phyloP scores from a whole-genome alignment of 257 asterid species.

The Solanum sitiens region DNA sequence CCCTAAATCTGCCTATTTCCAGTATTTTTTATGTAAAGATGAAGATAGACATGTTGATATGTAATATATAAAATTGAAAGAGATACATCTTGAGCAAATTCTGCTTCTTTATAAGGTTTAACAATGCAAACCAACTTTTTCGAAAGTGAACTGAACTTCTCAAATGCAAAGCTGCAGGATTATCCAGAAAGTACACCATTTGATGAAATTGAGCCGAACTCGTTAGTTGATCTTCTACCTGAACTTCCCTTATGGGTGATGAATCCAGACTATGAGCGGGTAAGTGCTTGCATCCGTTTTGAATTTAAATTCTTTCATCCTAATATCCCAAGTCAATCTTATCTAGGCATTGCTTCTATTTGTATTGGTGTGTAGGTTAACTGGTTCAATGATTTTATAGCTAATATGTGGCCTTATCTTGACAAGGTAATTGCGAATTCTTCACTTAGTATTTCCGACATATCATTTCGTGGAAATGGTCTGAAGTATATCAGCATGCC shows the following conservation, averaged over 20 bases:
- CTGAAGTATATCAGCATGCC: not conserved
- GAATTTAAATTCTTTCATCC: not conserved
- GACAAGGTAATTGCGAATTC: conserved; percentile 44
- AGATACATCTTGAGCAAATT: not conserved
- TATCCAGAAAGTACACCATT: not conserved
- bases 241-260: conserved; percentile 76
- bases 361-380: conserved; percentile 40
- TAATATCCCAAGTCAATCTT: not conserved
- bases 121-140: not conserved
- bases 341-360: not conserved
- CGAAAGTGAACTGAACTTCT: not conserved
- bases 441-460: not conserved
- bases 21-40: not conserved
- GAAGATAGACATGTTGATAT: not conserved
- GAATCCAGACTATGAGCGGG: conserved; percentile 80
- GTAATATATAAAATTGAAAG: not conserved
- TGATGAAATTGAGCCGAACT: conserved; percentile 12
- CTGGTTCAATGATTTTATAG: conserved; percentile 61
- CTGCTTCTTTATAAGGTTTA: not conserved
- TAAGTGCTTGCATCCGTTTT: not conserved
- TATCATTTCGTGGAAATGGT: not conserved
- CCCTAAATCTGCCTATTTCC: not conserved
- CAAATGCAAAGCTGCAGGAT: not conserved
- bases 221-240: conserved; percentile 39
- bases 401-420: conserved; percentile 56